Evolutionary conservation across 75 land plant species (phyloP).

Genomic region (Isoetes taiwanensis): DNA sequence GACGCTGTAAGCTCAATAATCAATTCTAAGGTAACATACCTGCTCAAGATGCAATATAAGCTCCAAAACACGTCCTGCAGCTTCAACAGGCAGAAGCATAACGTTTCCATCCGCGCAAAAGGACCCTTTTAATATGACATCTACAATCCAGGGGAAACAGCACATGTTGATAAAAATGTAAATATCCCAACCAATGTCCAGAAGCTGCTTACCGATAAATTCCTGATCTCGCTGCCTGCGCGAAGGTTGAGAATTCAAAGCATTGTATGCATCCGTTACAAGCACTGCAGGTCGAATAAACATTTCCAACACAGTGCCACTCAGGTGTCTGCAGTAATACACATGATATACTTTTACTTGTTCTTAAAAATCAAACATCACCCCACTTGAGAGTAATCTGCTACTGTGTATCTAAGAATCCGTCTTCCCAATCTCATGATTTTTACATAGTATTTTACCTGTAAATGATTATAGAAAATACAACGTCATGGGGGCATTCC

Average conservation of each 20-base stretch:
- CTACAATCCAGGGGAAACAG: slow-evolving; percentile 22
- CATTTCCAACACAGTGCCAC: slow-evolving; percentile 79
- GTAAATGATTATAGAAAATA: no score
- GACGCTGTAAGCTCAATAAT: no score
- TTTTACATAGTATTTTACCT: no score
- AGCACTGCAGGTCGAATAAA: slow-evolving; percentile 96
- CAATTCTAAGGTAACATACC: no score
- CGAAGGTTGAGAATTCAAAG: slow-evolving; percentile 74
- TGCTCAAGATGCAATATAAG: slow-evolving; percentile 67
- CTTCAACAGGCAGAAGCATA: slow-evolving; percentile 82
- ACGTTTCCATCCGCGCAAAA: slow-evolving; percentile 73
- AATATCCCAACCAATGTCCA: no score
- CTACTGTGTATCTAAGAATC: no score
- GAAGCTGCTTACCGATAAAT: slow-evolving; percentile 70
- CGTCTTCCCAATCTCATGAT: no score
- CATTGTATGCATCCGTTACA: slow-evolving; percentile 94
- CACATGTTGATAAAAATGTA: background rate
- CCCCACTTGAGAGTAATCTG: no score
- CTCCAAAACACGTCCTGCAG: slow-evolving; percentile 87
- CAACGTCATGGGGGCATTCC: no score
- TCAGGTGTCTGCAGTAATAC: slow-evolving; percentile 71
- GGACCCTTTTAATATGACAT: slow-evolving; percentile 47
- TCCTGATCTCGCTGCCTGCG: slow-evolving; percentile 83
- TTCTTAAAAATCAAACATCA: no score
- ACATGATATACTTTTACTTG: no score